Conservation (phyloP, 192 early-diverging fungal species). For the Gamsiella multidivaricata region DNA sequence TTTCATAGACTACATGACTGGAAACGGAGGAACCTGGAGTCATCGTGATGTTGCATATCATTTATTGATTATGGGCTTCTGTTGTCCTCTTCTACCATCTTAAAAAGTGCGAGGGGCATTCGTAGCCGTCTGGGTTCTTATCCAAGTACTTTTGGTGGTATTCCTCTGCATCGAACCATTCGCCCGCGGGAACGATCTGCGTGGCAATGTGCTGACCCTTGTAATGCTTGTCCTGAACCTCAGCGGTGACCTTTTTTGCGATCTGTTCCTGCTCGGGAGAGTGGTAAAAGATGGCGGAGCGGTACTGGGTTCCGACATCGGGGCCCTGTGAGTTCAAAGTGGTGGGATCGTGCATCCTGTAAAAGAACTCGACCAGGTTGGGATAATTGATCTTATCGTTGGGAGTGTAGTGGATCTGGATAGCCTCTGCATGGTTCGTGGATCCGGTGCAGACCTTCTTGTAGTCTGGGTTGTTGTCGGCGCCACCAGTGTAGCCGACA, state of each 20-base stretch:
- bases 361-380: conserved; percentile 86
- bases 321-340: conserved; percentile 86
- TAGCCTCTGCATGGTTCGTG: conserved; percentile 86
- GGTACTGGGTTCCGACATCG: conserved; percentile 88
- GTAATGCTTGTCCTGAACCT: conserved; percentile 71
- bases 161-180: conserved; percentile 85
- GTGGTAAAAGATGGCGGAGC: conserved; percentile 90
- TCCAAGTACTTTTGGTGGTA: conserved; percentile 84
- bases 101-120: conserved; percentile 57
- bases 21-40: too few species aligned
- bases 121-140: conserved; percentile 81
- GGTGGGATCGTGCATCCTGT: conserved; percentile 88
- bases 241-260: conserved; percentile 78
- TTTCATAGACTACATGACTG: too few species aligned
- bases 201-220: conserved; percentile 71
- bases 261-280: conserved; percentile 74
- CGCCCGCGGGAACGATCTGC: conserved; percentile 72
- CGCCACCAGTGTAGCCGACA: conserved; percentile 69
- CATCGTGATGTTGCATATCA: too few species aligned
- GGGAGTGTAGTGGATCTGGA: conserved; percentile 83
- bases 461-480: conserved; percentile 57
- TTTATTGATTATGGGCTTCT: too few species aligned
- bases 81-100: conserved; percentile 53
- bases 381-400: conserved; percentile 72
- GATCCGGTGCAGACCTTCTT: conserved; percentile 73